Base-by-base conservation (phyloP, 768 basidiomycete genomes). In the Paxillus rubicundulus region DNA sequence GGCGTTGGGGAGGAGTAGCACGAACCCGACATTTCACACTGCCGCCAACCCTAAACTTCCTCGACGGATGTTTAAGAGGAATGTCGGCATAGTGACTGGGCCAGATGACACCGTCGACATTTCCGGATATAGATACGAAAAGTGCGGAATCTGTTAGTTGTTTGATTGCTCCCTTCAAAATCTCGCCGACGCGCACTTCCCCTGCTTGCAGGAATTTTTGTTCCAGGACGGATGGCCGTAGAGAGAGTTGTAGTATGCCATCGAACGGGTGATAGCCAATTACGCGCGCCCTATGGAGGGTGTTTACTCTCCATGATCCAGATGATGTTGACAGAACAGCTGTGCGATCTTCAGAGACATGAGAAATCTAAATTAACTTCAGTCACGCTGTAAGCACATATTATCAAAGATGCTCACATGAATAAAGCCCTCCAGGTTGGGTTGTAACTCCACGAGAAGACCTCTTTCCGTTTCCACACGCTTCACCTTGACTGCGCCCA, bases 61-160 rank as follows among this genome's bases (percentile, higher is more conserved):
- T 91, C 39, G 92, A 84, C 9, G 96, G 96, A 66, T 98, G 89
- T 65, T 94, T 97, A 60, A 98, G 78, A n/a, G 74, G 67, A 62
- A 98, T 94, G 68, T 99, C 97, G 10, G 97, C 93, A 66, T 90
- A 97, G 66, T 98, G 97, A 55, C 85, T 82, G 1, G 95, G 94
- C 89, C 92, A 97, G 18, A 98, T 78, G 24, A 97, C 87, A 27
- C 91, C 97, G 63, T 97, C 92, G 30, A 98, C 85, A 54, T 81
- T 90, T 5, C 91, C 92, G 5, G 87, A 84, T 50, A 98, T 75
- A 27, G 89, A 84, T 38, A 98, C 83, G 63, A 97, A 96, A 34
- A 99, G 72, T 1, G 82, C 87, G 32, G 82, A 78, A 52, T 90
- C 86, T 3, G 86, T 86, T 45, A 99, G 77, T 55, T 81, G 85